Conservation (phyloP, 768 basidiomycete genomes). For the Sarcomyxa edulis region DNA sequence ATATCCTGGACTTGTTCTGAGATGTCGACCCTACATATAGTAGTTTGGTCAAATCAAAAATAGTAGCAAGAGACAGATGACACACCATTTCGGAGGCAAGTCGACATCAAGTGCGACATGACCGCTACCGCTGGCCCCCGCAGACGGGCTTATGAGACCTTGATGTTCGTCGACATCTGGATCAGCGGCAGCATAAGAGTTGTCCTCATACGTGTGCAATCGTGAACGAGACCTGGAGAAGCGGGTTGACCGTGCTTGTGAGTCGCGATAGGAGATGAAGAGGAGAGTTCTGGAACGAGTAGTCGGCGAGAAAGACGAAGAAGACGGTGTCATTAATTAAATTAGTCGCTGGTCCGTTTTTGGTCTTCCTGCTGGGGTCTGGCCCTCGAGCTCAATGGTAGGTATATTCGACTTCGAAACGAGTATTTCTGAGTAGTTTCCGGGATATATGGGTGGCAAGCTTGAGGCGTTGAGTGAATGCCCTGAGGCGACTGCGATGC, state of each 20-base stretch:
- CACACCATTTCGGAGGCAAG: conserved; percentile 85
- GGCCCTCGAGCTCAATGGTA: too few species aligned
- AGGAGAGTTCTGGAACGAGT: conserved; percentile 88
- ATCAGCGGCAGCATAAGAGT: too few species aligned
- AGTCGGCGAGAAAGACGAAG: conserved; percentile 30
- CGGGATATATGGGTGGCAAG: too few species aligned
- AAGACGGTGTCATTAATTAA: conserved; percentile 11
- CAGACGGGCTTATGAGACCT: conserved; percentile 45
- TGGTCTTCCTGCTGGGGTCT: too few species aligned
- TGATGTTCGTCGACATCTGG: conserved; percentile 61
- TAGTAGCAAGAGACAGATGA: conserved; percentile 13
- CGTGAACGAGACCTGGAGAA: conserved; percentile 35
- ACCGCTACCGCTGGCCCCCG: conserved; percentile 22
- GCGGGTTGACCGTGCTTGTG: conserved; percentile 42
- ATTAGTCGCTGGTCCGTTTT: too few species aligned
- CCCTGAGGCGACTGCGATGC: too few species aligned
- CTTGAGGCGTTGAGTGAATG: too few species aligned
- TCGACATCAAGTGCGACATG: conserved; percentile 50
- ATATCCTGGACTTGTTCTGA: conserved; percentile 86
- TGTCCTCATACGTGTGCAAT: conserved; percentile 40
- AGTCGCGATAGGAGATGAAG: conserved; percentile 92
- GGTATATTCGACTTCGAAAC: too few species aligned
- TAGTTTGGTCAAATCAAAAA: conserved; percentile 13
- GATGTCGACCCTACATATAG: conserved; percentile 73
- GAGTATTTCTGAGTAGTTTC: too few species aligned